Evolutionary conservation across 2,329 filamentous ascomycete genomes (phyloP).

Genomic region (Cladosporium sp.): DNA sequence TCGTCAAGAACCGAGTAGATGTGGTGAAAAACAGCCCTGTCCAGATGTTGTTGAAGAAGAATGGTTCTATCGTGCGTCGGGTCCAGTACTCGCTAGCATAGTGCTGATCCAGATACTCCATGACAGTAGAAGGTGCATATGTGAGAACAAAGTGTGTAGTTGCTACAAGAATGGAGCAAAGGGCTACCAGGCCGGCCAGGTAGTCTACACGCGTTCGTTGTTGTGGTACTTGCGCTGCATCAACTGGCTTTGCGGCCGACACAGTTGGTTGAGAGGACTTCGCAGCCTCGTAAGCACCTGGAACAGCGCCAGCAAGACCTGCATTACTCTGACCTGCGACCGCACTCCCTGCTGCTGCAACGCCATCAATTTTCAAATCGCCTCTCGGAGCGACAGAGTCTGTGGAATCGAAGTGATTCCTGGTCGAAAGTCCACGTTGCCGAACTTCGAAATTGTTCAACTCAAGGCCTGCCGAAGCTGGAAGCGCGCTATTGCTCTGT

Average conservation of each 20-base stretch:
- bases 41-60: constrained; percentile 45
- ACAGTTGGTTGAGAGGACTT: constrained; percentile 7
- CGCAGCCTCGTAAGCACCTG: constrained; percentile 2
- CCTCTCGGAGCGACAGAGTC: background rate
- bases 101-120: constrained; percentile 34
- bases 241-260: too few relatives aligned
- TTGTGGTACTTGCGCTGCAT: constrained; percentile 12
- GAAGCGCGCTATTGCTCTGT: background rate
- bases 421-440: background rate
- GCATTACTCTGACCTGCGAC: constrained; percentile 3
- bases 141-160: constrained; percentile 42
- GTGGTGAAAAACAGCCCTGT: constrained; percentile 47
- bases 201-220: constrained; percentile 39
- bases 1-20: constrained; percentile 43
- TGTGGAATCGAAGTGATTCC: background rate
- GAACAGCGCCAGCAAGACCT: constrained; percentile 8
- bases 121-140: constrained; percentile 38
- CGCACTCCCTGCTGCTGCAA: background rate
- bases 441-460: background rate
- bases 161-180: constrained; percentile 45
- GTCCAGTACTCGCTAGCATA: constrained; percentile 40
- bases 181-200: constrained; percentile 43
- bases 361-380: background rate
- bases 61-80: constrained; percentile 40
- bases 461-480: background rate